These are phyloP conservation scores for Aspergillus transmontanensis DNA, from an alignment of 2,329 filamentous ascomycete genomes.

Conservation along the genomic window DNA sequence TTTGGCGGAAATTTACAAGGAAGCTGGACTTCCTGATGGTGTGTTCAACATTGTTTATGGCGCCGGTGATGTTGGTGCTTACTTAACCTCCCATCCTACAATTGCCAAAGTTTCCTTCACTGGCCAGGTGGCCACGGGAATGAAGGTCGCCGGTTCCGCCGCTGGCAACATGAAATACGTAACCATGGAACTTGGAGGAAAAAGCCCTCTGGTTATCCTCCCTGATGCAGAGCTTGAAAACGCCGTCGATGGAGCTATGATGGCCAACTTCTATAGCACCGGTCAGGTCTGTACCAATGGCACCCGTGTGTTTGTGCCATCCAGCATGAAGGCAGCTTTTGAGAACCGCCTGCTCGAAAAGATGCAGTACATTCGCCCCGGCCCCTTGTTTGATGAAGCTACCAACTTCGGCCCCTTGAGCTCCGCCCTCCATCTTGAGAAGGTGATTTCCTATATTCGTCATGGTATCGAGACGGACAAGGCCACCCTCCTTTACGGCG, in stretches of 20 bases:
- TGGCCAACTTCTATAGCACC: conserved; percentile 90
- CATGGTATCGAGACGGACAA: conserved; percentile 74
- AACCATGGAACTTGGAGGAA: conserved; percentile 89
- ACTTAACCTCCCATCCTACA: conserved; percentile 69
- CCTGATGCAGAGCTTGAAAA: conserved; percentile 76
- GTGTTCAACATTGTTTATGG: conserved; percentile 89
- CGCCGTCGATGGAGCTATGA: conserved; percentile 88
- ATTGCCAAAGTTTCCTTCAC: conserved; percentile 90
- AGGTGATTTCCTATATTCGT: conserved; percentile 75
- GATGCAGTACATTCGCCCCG: conserved; percentile 69
- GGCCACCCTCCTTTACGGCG: conserved; percentile 74
- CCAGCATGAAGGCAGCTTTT: conserved; percentile 65
- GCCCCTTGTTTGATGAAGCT: conserved; percentile 68
- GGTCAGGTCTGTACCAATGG: conserved; percentile 94
- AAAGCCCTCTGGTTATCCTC: conserved; percentile 77
- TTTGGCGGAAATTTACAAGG: conserved; percentile 73
- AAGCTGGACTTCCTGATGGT: conserved; percentile 77
- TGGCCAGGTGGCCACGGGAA: conserved; percentile 80
- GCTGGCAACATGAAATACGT: conserved; percentile 83
- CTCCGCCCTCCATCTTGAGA: conserved; percentile 71
- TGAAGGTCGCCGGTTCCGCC: conserved; percentile 76
- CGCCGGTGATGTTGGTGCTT: conserved; percentile 74
- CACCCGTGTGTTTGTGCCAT: conserved; percentile 80
- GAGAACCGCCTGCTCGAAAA: conserved; percentile 71
- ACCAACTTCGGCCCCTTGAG: conserved; percentile 87